Conservation (phyloP, 2,329 filamentous ascomycete genomes). For the Nemania serpens region DNA sequence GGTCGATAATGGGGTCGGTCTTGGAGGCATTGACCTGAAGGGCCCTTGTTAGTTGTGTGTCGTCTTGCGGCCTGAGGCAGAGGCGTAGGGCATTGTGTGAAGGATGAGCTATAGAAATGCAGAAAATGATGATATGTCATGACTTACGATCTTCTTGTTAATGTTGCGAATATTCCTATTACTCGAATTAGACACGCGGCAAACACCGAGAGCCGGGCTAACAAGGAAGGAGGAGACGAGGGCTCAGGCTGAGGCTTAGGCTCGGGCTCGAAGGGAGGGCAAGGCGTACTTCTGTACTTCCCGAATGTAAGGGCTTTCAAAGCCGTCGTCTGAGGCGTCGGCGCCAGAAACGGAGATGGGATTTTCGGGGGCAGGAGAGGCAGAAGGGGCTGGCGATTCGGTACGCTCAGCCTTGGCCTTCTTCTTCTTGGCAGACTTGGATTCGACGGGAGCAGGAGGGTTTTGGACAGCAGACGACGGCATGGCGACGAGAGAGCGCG, state of each 20-base stretch:
- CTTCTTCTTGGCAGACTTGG: slow-evolving; percentile 73
- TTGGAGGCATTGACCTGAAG: slow-evolving; percentile 70
- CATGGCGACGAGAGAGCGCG: slow-evolving; percentile 51
- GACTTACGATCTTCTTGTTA: slow-evolving; percentile 88
- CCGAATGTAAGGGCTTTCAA: slow-evolving; percentile 80
- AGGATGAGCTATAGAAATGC: not conserved
- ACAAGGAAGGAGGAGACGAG: not conserved
- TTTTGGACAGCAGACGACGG: slow-evolving; percentile 67
- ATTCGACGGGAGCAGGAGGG: slow-evolving; percentile 63
- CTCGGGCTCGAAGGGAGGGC: not conserved
- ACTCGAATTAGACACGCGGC: slow-evolving; percentile 24
- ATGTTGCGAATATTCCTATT: slow-evolving; percentile 85
- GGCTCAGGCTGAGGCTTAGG: too few relatives aligned
- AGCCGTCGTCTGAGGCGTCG: slow-evolving; percentile 62
- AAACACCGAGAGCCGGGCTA: not conserved
- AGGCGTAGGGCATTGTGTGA: not conserved
- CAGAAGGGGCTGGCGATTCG: slow-evolving; percentile 59
- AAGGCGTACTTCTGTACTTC: slow-evolving; percentile 85
- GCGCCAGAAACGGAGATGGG: slow-evolving; percentile 52
- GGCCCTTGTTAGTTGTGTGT: slow-evolving; percentile 22
- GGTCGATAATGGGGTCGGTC: slow-evolving; percentile 70
- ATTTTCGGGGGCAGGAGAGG: slow-evolving; percentile 55
- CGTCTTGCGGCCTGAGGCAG: slow-evolving; percentile 8
- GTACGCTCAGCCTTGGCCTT: slow-evolving; percentile 61
- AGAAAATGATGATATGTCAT: slow-evolving; percentile 12